Percentiles rank a stretch among this genome's conserved stretches.
phyloP scores from a whole-genome alignment of 2,329 filamentous ascomycete species.

The Atkinsonella hypoxylon region DNA sequence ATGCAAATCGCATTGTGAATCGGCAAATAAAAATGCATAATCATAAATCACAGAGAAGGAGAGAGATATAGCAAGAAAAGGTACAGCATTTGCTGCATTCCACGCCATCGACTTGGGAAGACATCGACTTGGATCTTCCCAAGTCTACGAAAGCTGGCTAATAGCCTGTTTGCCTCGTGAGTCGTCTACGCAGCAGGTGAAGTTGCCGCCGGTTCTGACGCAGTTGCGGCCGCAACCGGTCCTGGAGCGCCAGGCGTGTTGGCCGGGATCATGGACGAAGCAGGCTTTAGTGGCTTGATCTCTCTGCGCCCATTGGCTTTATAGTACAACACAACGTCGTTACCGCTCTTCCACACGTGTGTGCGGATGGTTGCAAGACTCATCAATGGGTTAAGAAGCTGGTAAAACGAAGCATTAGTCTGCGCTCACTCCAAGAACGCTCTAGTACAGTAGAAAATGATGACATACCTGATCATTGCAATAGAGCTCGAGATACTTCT shows the following conservation, averaged over 20 bases:
- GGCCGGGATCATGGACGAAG: constrained; percentile 9
- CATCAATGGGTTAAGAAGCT: constrained; percentile 69
- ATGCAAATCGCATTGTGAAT: too few relatives aligned
- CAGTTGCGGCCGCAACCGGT: constrained; percentile 10
- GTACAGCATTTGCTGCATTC: too few relatives aligned
- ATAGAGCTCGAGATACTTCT: constrained; percentile 90
- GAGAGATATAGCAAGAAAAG: too few relatives aligned
- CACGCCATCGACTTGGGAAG: too few relatives aligned
- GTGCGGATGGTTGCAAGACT: constrained; percentile 86
- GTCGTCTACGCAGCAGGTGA: neutral
- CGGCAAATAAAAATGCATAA: too few relatives aligned
- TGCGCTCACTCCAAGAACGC: neutral
- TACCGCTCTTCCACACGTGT: constrained; percentile 90
- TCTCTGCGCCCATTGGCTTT: constrained; percentile 79
- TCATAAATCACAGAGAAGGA: too few relatives aligned
- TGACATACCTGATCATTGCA: constrained; percentile 76
- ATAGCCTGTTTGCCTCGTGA: neutral
- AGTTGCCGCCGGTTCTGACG: constrained; percentile 6
- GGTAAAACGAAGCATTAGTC: constrained; percentile 6
- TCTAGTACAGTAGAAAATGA: neutral
- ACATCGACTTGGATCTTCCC: too few relatives aligned
- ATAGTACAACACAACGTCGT: constrained; percentile 83
- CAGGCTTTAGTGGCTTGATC: constrained; percentile 19
- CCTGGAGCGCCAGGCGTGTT: constrained; percentile 12
- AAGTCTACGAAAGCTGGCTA: neutral